Base-by-base conservation (phyloP, 768 basidiomycete species). In the Pholiota molesta region DNA sequence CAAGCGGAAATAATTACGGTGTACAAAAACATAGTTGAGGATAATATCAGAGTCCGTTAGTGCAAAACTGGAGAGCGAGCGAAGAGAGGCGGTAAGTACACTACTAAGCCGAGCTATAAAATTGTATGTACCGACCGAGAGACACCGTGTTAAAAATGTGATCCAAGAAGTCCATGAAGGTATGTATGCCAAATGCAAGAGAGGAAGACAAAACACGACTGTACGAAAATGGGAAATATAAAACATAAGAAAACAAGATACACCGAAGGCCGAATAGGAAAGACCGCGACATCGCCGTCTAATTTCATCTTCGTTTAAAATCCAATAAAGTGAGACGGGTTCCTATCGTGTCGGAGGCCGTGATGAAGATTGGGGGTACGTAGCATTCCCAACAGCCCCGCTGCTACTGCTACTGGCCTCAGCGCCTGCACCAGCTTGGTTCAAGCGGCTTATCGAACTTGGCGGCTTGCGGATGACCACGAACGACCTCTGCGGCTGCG, bases 381-480 rank as follows among this genome's bases (percentile, higher is more conserved):
- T 49, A 8, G 47, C 19, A 26, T 19, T 49, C 4, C 23, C 47
- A 21, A n/a, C n/a, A n/a, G n/a, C n/a, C n/a, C n/a, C n/a, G n/a
- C 35, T 37, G 35, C 19, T 5, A 26, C 23, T 49, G 9, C 47
- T 19, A 49, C 47, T 26, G 19, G 47, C 23, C 2, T 26, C 23
- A 49, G 47, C 19, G 10, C 7, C 47, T 3, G 63, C 23, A 29
- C 52, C 59, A 23, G 73, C 65, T 64, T 75, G 75, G 53, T 75
- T 75, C 52, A 75, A 54, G 52, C 75, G 69, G 11, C 71, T 73
- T 59, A 76, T 73, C 14, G 76, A 73, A n/a, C 72, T 67, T 66
- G 79, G 81, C 28, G 82, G 79, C 70, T 86, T 87, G n/a, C 88
- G 81, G 53, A 90, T 84, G 35, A 91, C 89, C 19, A 90, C 88